phyloP scores from a whole-genome alignment of 345 rosid genomes.

The Gossypium australe region DNA sequence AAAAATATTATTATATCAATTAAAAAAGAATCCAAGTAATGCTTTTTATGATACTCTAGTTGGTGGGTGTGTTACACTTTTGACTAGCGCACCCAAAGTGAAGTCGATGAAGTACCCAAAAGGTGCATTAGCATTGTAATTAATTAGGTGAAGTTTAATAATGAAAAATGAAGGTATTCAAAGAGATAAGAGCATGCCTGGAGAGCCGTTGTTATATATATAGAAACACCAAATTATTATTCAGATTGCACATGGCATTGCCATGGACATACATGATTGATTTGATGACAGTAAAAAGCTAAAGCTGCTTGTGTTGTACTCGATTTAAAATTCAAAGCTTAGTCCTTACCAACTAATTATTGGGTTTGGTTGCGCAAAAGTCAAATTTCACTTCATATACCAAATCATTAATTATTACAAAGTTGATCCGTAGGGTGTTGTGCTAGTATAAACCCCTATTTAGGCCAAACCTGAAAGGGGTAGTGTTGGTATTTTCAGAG shows the following conservation, averaged over 20 bases:
- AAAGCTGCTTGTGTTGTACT: background rate
- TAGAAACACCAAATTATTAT: background rate
- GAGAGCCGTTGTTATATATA: background rate
- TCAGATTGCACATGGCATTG: slow-evolving; percentile 11
- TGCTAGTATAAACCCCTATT: too few relatives aligned
- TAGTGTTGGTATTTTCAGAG: too few relatives aligned
- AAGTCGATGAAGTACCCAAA: slow-evolving; percentile 6
- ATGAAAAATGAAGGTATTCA: background rate
- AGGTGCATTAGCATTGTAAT: background rate
- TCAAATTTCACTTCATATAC: background rate
- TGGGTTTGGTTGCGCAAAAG: background rate
- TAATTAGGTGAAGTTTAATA: background rate
- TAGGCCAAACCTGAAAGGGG: too few relatives aligned
- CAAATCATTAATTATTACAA: too few relatives aligned
- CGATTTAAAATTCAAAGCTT: background rate
- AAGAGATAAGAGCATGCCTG: background rate
- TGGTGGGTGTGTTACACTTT: slow-evolving; percentile 14
- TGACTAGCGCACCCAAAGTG: slow-evolving; percentile 11
- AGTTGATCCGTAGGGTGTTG: too few relatives aligned
- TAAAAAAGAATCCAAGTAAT: slow-evolving; percentile 5
- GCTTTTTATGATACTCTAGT: background rate
- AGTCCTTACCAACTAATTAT: background rate
- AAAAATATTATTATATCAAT: background rate
- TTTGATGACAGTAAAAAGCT: background rate
- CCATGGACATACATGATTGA: background rate